Percentiles rank a stretch among this genome's conserved stretches.
These are phyloP conservation scores for Aspergillus ochraceus DNA, from an alignment of 2,329 filamentous ascomycete genomes.

Conservation along the genomic window DNA sequence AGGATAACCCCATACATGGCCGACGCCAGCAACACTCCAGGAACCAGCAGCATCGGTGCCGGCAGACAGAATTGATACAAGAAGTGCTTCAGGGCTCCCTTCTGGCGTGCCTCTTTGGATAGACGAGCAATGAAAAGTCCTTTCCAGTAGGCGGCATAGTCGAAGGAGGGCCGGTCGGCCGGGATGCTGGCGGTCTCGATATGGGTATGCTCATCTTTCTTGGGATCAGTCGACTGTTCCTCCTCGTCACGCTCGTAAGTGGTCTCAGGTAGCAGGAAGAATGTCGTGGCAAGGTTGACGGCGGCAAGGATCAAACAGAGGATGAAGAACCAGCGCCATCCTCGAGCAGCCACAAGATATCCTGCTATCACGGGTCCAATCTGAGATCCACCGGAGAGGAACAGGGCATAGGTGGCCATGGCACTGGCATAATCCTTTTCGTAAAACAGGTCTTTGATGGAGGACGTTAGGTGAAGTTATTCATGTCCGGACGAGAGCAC, in stretches of 20 bases:
- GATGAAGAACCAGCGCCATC: slow-evolving; percentile 43
- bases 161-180: background rate
- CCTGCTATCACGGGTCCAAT: slow-evolving; percentile 38
- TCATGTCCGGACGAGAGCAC: background rate
- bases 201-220: slow-evolving; percentile 20
- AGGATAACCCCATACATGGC: slow-evolving; percentile 29
- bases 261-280: slow-evolving; percentile 40
- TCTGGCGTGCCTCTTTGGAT: slow-evolving; percentile 20
- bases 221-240: slow-evolving; percentile 17
- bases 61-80: slow-evolving; percentile 23
- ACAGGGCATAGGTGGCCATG: slow-evolving; percentile 36
- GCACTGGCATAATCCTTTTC: slow-evolving; percentile 29
- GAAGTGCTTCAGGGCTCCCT: slow-evolving; percentile 17
- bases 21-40: slow-evolving; percentile 25
- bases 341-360: slow-evolving; percentile 31
- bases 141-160: slow-evolving; percentile 28
- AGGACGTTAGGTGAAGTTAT: slow-evolving; percentile 8
- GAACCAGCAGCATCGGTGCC: slow-evolving; percentile 24
- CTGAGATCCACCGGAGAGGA: slow-evolving; percentile 35
- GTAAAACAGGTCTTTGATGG: slow-evolving; percentile 25
- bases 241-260: slow-evolving; percentile 30
- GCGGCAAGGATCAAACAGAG: slow-evolving; percentile 33
- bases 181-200: slow-evolving; percentile 15
- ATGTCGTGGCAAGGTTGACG: slow-evolving; percentile 29
- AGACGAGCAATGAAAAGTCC: slow-evolving; percentile 28